Conservation (phyloP, 2,329 filamentous ascomycete species). For the Calonectria naviculata region DNA sequence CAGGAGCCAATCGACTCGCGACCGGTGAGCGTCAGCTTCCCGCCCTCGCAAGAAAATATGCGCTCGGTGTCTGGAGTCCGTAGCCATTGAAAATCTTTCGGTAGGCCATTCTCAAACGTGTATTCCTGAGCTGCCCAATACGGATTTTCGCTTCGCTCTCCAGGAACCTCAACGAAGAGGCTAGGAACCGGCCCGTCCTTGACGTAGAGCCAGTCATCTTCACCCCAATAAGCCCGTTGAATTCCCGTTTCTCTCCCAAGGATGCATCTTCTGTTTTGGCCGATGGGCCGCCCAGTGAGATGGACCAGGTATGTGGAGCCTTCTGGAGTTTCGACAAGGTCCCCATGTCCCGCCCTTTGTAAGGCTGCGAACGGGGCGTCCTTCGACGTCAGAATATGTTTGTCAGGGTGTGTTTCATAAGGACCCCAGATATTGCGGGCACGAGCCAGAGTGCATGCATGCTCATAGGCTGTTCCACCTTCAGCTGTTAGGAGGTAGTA, state of each 20-base stretch:
- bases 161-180: conserved; percentile 63
- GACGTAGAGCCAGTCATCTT: conserved; percentile 72
- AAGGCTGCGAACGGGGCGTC: conserved; percentile 60
- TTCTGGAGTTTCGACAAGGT: conserved; percentile 64
- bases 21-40: conserved; percentile 59
- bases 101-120: conserved; percentile 57
- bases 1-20: conserved; percentile 66
- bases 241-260: conserved; percentile 67
- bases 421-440: conserved; percentile 67
- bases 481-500: conserved; percentile 71
- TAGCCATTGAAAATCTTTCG: conserved; percentile 68
- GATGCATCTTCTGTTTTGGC: conserved; percentile 63
- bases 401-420: conserved; percentile 69
- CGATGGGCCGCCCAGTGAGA: conserved; percentile 61
- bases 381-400: conserved; percentile 66
- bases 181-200: conserved; percentile 68
- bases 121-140: conserved; percentile 65
- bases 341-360: conserved; percentile 65
- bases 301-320: conserved; percentile 66
- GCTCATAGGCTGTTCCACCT: conserved; percentile 70
- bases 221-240: conserved; percentile 68
- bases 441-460: conserved; percentile 70
- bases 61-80: conserved; percentile 65
- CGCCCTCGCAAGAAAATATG: conserved; percentile 56
- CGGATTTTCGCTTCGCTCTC: conserved; percentile 54